Conservation (phyloP, 2,329 filamentous ascomycete species). For the Aspergillus flavus region DNA sequence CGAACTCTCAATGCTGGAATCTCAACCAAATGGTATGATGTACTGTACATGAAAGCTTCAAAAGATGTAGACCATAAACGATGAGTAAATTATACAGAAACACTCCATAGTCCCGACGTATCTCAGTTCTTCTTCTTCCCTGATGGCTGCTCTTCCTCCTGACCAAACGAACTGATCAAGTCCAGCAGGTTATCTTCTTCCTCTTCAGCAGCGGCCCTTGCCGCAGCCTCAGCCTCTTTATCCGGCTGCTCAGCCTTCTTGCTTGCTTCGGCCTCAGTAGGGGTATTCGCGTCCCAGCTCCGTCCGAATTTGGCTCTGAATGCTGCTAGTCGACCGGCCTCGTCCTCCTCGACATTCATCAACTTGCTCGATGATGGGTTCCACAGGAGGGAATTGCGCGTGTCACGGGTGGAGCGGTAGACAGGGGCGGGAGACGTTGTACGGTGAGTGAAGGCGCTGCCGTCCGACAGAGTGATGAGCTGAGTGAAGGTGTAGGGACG, state of each 20-base stretch:
- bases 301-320: constrained; percentile 85
- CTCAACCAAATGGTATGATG: constrained; percentile 18
- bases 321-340: constrained; percentile 83
- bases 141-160: constrained; percentile 40
- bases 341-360: constrained; percentile 88
- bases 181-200: constrained; percentile 59
- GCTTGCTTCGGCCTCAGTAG: constrained; percentile 33
- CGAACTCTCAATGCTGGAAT: constrained; percentile 13
- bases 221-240: constrained; percentile 35
- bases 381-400: constrained; percentile 86
- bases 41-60: constrained; percentile 17
- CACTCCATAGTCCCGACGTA: neutral
- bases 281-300: constrained; percentile 69
- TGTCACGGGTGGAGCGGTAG: constrained; percentile 74
- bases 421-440: constrained; percentile 57
- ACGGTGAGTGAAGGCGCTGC: constrained; percentile 68
- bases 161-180: constrained; percentile 56
- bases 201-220: constrained; percentile 45
- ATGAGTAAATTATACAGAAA: constrained; percentile 1
- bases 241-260: constrained; percentile 17
- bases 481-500: constrained; percentile 98
- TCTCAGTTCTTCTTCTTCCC: constrained; percentile 39
- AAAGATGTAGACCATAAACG: constrained; percentile 9
- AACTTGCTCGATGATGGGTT: constrained; percentile 81
- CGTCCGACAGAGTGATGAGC: constrained; percentile 88